Evolutionary conservation across 2,329 filamentous ascomycete genomes (phyloP).

Genomic region (Diaporthe velutina): DNA sequence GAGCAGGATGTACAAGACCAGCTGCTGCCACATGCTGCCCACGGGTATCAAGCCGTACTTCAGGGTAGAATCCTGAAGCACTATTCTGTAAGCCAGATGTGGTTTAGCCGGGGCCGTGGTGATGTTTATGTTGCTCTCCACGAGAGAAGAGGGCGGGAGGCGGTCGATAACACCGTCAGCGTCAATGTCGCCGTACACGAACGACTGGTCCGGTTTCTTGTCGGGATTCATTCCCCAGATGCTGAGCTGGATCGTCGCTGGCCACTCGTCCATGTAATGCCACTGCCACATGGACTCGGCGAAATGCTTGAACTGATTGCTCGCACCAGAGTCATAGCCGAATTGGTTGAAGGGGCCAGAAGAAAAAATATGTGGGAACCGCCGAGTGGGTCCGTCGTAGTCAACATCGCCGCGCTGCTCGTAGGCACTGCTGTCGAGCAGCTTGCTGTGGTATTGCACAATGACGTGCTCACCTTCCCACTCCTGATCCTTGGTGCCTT

Average conservation of each 20-base stretch:
- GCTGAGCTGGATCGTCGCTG: constrained; percentile 70
- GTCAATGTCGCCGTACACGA: constrained; percentile 71
- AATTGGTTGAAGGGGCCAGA: constrained; percentile 73
- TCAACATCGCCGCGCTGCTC: constrained; percentile 69
- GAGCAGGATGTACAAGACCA: constrained; percentile 66
- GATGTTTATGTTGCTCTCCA: constrained; percentile 68
- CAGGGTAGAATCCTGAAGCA: constrained; percentile 66
- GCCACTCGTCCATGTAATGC: constrained; percentile 73
- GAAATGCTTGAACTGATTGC: constrained; percentile 62
- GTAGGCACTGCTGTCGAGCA: constrained; percentile 71
- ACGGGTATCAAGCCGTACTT: constrained; percentile 65
- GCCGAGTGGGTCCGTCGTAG: constrained; percentile 54
- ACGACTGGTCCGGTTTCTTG: constrained; percentile 70
- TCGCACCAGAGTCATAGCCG: constrained; percentile 70
- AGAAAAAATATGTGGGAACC: constrained; percentile 72
- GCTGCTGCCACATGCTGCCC: constrained; percentile 65
- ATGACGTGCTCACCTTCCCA: constrained; percentile 74
- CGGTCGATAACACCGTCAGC: constrained; percentile 71
- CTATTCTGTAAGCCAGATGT: constrained; percentile 66
- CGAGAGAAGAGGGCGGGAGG: constrained; percentile 69
- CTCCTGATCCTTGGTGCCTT: constrained; percentile 64
- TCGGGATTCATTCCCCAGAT: constrained; percentile 75
- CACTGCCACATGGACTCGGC: constrained; percentile 66
- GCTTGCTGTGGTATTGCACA: constrained; percentile 71
- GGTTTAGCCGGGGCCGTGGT: constrained; percentile 65